Evolutionary conservation across 1,284 basidiomycete species (phyloP), one percentile per base, ranked within the genome.

Genomic region (Pseudozyma hubeiensis): DNA sequence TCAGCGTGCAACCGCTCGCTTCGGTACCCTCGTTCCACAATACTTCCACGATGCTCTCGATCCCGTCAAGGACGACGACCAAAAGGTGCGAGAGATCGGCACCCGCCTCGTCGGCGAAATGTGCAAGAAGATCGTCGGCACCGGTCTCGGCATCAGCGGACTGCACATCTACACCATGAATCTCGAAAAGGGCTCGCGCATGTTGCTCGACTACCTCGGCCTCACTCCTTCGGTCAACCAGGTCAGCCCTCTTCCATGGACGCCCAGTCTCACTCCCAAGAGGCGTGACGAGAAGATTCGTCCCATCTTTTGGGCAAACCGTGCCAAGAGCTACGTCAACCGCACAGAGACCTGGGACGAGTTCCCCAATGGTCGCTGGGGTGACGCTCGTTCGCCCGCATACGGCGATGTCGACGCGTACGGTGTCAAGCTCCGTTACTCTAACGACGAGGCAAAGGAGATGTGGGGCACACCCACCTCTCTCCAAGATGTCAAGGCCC

Each of bases 391-490:
- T 31, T 93, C 91, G 88, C 96, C 96, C 24, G 97, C 97, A 3
- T 99, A 97, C 79, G 96, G 96, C 81, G 97, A 99, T 86, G 87
- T 98, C 61, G 96, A 99, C 81, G 95, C 94, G 4, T 98, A 96
- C 84, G 88, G 88, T 45, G 86, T 86, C 55, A 87, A 87, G 45
- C 80, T 89, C 57, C 63, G 88, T 84, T 48, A 86, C 86, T 93
- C 82, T 91, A 93, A 84, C 91, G 94, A 84, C 88, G 90, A 64
- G 91, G 92, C 80, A 64, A 90, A 86, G 39, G 19, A 47, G 53
- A 59, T 72, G 48, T 74, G 76, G 75, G 80, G 77, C 49, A 54
- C 68, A 50, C 80, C 78, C 17, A 40, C 58, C 11, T 60, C 44
- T 7, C 60, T 76, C 31, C 46, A 77, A 5, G 77, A 84, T 33